Base-by-base conservation (phyloP, 805 yeast species). In the Scheffersomyces amazonensis region DNA sequence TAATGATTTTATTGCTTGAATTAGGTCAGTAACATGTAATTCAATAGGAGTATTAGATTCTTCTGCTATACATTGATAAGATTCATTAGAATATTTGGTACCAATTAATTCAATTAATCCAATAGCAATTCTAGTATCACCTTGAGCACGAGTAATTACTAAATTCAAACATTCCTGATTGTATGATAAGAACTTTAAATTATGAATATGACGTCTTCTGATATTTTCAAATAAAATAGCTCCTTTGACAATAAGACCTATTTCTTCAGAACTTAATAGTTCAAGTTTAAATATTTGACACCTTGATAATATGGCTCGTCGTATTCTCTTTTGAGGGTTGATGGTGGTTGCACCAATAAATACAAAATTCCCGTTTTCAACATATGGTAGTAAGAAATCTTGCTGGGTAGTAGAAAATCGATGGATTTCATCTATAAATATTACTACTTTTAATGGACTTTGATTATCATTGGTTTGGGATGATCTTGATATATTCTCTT, bases 331-430 rank as follows among this genome's bases (percentile, higher is more conserved):
- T 34, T 85, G 80, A 3, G 97, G 96, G 53, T 89, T 88, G 50
- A 88, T 96, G 0, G 98, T 90, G 0, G 99, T 93, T n/a, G 98
- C 97, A 4, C 99, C 99, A 36, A 91, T 80, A 31, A 93, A 70
- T 1, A 81, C 78, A 31, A 90, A 78, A 37, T 79, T 79, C 2
- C 98, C 98, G 20, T 76, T 67, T 56, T 93, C 99, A 1, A 91
- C 83, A 44, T 78, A 81, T 0, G 95, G 93, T 28, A 93, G 64
- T 33, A 95, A 76, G 33, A 81, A 75, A 58, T 93, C 98, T 58
- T 93, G 99, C 53, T 93, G 99, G 0, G 80, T 69, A 43, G 84
- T 83, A 47, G 81, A 81, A 56, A 88, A 89, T 22, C 99, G 64
- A 56, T 93, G 99, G 27, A 93, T 84, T 56, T 93, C 99, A 62